phyloP scores from a whole-genome alignment of 208 protist genomes.

The Trypanosoma caninum region DNA sequence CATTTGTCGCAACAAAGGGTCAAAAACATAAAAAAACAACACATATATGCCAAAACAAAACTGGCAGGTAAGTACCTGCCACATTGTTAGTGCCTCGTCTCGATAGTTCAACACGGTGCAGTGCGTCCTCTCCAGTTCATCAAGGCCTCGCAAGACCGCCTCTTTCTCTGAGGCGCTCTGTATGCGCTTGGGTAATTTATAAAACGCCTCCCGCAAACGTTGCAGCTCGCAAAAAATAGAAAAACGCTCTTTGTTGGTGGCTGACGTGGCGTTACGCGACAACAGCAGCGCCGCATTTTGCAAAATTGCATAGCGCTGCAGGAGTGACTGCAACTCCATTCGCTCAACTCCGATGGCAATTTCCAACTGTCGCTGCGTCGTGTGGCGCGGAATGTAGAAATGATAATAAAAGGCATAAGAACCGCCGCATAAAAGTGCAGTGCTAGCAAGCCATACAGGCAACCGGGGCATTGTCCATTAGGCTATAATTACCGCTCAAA shows the following conservation, averaged over 20 bases:
- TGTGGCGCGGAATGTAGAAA: conserved; percentile 36
- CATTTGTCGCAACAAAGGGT: conserved; percentile 8
- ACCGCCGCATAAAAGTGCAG: conserved; percentile 15
- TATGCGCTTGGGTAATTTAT: conserved; percentile 23
- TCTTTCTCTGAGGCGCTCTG: conserved; percentile 37
- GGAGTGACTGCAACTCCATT: conserved; percentile 20
- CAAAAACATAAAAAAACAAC: conserved; percentile 39
- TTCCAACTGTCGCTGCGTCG: conserved; percentile 18
- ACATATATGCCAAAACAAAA: conserved; percentile 46
- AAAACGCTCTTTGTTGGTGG: conserved; percentile 45
- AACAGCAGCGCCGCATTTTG: neutral
- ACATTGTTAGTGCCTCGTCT: conserved; percentile 28
- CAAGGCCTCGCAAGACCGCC: conserved; percentile 27
- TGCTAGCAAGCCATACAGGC: conserved; percentile 30
- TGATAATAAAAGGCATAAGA: conserved; percentile 40
- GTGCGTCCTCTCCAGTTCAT: conserved; percentile 35
- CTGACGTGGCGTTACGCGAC: conserved; percentile 6
- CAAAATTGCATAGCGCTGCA: conserved; percentile 24
- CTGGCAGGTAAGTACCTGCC: conserved; percentile 33
- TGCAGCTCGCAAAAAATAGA: conserved; percentile 64
- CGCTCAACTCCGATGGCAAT: conserved; percentile 20
- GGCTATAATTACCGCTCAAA: too few species aligned
- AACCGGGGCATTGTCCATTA: conserved; percentile 72
- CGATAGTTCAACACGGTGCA: conserved; percentile 68
- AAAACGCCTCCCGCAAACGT: conserved; percentile 30